These are phyloP conservation scores for Coemansia nantahalensis DNA, from an alignment of 192 early-diverging fungal genomes.

Conservation along the genomic window DNA sequence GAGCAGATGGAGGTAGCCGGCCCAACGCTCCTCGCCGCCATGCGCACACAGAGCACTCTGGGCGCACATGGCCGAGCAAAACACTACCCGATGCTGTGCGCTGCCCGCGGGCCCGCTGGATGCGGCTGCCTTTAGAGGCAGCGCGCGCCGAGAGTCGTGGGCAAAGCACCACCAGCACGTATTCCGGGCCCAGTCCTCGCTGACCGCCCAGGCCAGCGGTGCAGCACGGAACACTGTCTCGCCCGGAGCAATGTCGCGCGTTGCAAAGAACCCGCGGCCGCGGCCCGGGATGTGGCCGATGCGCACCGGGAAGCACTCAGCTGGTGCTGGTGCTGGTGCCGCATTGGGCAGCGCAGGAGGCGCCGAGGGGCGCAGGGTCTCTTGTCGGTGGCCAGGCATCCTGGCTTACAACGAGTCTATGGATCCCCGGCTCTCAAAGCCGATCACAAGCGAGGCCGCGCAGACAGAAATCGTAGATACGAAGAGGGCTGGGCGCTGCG, in stretches of 20 bases:
- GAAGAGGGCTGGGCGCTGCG: too few species aligned
- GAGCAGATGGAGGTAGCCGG: conserved; percentile 19
- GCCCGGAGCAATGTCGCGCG: conserved; percentile 23
- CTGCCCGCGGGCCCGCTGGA: neutral
- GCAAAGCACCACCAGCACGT: conserved; percentile 47
- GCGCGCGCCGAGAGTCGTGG: conserved; percentile 18
- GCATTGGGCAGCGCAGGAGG: too few species aligned
- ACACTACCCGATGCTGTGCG: conserved; percentile 28
- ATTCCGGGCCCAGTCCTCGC: conserved; percentile 40
- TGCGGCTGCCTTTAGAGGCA: conserved; percentile 18
- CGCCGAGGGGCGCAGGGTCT: too few species aligned
- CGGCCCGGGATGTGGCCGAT: conserved; percentile 34
- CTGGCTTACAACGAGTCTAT: too few species aligned
- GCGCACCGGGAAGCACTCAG: conserved; percentile 24
- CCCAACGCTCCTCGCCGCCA: conserved; percentile 29
- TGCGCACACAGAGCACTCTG: conserved; percentile 18
- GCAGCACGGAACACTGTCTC: conserved; percentile 31
- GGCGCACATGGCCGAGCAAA: conserved; percentile 33
- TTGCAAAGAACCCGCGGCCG: conserved; percentile 49
- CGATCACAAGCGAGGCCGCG: too few species aligned
- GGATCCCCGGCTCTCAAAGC: too few species aligned
- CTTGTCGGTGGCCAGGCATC: too few species aligned
- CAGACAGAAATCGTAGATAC: too few species aligned
- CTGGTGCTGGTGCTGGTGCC: neutral
- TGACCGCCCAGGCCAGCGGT: conserved; percentile 38